Conservation (phyloP, 1,284 basidiomycete genomes). For the Ceratobasidium sp. region DNA sequence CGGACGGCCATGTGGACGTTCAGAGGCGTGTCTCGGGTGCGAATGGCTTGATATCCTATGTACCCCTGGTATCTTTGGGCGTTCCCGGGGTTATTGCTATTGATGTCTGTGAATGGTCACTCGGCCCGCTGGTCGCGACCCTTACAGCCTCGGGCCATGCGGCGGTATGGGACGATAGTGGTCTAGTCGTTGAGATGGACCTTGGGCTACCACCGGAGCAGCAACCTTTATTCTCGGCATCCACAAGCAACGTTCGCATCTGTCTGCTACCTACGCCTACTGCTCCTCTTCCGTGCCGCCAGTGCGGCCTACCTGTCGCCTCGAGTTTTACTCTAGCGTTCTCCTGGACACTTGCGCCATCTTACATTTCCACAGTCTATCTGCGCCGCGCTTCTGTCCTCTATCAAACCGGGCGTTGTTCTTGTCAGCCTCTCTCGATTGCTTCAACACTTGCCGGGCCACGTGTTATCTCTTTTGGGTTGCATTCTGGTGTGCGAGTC, state of each 20-base stretch:
- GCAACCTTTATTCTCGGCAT: background rate
- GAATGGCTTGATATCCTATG: slow-evolving; percentile 5
- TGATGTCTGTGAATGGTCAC: slow-evolving; percentile 33
- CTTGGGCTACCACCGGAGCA: slow-evolving; percentile 17
- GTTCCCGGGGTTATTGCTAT: slow-evolving; percentile 20
- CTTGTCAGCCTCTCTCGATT: slow-evolving; percentile 38
- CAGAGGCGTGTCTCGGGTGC: background rate
- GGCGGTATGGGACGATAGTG: slow-evolving; percentile 19
- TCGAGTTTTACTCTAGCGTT: slow-evolving; percentile 30
- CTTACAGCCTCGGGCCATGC: slow-evolving; percentile 26
- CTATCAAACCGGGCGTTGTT: slow-evolving; percentile 29
- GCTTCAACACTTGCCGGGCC: slow-evolving; percentile 38
- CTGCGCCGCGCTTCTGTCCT: slow-evolving; percentile 33
- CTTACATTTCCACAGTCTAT: slow-evolving; percentile 2
- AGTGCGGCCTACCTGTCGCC: slow-evolving; percentile 16
- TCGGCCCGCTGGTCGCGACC: slow-evolving; percentile 27
- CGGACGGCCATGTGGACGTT: slow-evolving; percentile 29
- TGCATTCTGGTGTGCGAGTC: slow-evolving; percentile 33
- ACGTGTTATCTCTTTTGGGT: slow-evolving; percentile 30
- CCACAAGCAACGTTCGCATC: slow-evolving; percentile 8
- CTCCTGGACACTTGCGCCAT: background rate
- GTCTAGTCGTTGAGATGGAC: slow-evolving; percentile 20
- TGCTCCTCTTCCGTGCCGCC: slow-evolving; percentile 32
- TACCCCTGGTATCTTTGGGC: slow-evolving; percentile 9
- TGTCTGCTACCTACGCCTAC: slow-evolving; percentile 20